Base-by-base conservation (phyloP, 1,284 basidiomycete species). In the Trichosporon sp. region DNA sequence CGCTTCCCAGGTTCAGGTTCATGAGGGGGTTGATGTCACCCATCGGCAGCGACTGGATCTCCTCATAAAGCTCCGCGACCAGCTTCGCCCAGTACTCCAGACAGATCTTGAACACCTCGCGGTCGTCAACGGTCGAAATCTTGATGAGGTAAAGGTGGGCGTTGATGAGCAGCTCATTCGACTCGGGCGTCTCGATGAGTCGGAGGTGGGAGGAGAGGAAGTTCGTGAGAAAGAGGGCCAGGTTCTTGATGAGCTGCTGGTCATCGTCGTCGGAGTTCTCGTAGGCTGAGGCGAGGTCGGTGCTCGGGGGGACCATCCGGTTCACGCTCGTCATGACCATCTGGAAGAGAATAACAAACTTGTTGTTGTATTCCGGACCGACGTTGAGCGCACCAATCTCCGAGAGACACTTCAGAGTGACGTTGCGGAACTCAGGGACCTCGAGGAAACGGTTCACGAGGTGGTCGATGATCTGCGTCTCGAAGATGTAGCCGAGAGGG, bases 71-170 rank as follows among this genome's bases (percentile, higher is more conserved):
- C 81, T 98, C 95, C 8, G 92, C 88, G 9, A 99, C 97, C n/a
- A 99, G 90, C 84, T 97, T 98, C 67, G 92, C 85, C 97, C 97
- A 99, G 84, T 99, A 99, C 81, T 99, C 97, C 77, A 99, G 85
- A 78, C 95, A 98, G 77, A 99, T 98, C 85, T 99, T 99, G 90
- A 99, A 99, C 72, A 99, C 91, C 83, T 99, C 97, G 66, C 96
- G 90, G 81, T 99, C 97, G 77, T 98, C 96, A 31, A 99, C 97
- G 76, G 96, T 95, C 0, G 93, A 96, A 62, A 99, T 91, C 84
- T 99, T 99, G 82, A 99, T 94, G 87, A 99, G 93, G 84, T 99
- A 99, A 35, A 98, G 86, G 84, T 99, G 97, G 0, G 96, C 95
- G 80, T 98, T 98, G 70, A 97, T 88, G 25, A 99, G 87, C 1